Base-by-base conservation (phyloP, 768 basidiomycete species). In the Suillus occidentalis region DNA sequence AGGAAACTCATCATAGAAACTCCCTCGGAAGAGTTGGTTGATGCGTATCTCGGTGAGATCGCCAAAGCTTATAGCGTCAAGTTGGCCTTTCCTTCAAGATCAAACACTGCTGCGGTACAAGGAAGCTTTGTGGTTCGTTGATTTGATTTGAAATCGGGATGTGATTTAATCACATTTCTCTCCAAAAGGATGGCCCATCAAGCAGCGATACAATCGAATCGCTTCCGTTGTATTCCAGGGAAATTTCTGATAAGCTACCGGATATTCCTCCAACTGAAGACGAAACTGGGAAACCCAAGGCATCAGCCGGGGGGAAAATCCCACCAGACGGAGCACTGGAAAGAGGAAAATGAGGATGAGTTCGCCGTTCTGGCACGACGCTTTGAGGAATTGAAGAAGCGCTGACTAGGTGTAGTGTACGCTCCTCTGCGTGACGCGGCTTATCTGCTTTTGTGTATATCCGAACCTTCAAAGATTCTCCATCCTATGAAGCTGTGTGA, bases 21-120 rank as follows among this genome's bases (percentile, higher is more conserved):
- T 4, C 97, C 97, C 12, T 81, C 90, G 1, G 37, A 81, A 8
- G 84, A 86, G 37, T 82, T 98, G 7, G 93, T 99, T 10, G 90
- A 97, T 70, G 93, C 86, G 20, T 99, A 98, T 77, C 81, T 98
- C 18, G 78, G 78, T 58, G 95, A 97, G 77, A 98, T 99, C 68
- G 90, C 95, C 1, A 92, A 87, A 73, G 94, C 89, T 12, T 98
- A 97, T 71, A 85, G 87, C 14, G 84, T 95, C 16, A 77, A 82
- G 49, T 96, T 91, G 90, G 71, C 80, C 4, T 75, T 87, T 36
- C 76, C 82, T 39, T 63, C 69, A 22, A 36, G 34, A 36, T 66
- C 68, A 55, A 63, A 61, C 72, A 70, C 34, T 70, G 75, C 62
- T 70, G 71, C 58, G 78, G 73, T 65, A 16, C 76, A 79, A 57